A percentile compares a stretch with the other conserved stretches of the same genome.
Evolutionary conservation across 2,329 filamentous ascomycete species (phyloP).

Genomic region (Trichoderma asperellum): DNA sequence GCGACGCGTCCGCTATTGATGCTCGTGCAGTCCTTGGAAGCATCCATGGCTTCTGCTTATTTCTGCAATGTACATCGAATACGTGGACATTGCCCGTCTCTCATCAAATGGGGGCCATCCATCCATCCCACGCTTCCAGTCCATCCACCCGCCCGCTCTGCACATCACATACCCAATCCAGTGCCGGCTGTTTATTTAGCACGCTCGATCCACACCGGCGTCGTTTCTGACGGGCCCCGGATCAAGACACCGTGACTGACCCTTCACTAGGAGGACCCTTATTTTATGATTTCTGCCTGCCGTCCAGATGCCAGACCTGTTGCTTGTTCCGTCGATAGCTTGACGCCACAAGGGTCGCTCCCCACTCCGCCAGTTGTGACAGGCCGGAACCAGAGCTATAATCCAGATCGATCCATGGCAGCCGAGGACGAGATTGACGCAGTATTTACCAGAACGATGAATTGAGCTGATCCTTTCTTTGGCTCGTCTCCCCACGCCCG

Average conservation of each 20-base stretch:
- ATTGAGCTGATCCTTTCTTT: neutral
- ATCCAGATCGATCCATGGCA: neutral
- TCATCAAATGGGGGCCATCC: neutral
- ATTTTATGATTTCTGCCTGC: neutral
- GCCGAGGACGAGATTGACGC: too few relatives aligned
- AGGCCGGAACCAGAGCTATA: neutral
- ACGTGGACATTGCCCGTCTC: neutral
- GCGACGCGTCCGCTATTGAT: too few relatives aligned
- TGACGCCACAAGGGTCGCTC: neutral
- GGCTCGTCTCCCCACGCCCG: neutral
- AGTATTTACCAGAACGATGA: too few relatives aligned
- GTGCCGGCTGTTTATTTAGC: neutral
- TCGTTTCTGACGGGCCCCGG: neutral
- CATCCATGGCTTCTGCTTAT: too few relatives aligned
- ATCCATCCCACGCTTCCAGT: neutral
- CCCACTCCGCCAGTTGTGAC: neutral
- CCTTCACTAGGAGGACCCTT: neutral
- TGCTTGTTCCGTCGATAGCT: neutral
- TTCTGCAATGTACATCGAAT: neutral
- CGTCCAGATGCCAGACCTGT: neutral
- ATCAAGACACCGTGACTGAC: neutral
- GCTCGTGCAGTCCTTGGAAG: too few relatives aligned
- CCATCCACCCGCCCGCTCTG: neutral
- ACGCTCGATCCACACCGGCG: conserved; percentile 12
- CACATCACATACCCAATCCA: neutral